phyloP scores from a whole-genome alignment of 352 stramenopile genomes.

The Elongisporangium prolatum region DNA sequence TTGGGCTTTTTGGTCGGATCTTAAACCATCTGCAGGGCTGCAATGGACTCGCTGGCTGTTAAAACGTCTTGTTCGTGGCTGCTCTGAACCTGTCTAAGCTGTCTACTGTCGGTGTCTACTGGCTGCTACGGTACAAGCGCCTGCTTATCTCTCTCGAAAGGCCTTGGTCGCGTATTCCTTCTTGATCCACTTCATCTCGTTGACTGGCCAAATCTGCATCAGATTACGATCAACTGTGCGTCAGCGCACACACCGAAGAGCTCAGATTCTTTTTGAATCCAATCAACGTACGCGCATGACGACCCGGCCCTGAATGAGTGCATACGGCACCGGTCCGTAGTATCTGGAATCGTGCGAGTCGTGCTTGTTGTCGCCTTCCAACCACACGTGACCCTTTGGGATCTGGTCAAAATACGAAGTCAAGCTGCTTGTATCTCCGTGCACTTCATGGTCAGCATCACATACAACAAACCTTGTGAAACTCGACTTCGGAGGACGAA shows the following conservation, averaged over 20 bases:
- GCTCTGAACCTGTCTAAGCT: neutral
- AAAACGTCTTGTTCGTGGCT: neutral
- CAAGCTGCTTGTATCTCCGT: neutral
- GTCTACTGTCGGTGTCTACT: neutral
- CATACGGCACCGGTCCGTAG: conserved; percentile 93
- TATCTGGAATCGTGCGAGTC: conserved; percentile 95
- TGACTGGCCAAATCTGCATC: conserved; percentile 73
- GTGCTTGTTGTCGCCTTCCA: conserved; percentile 96
- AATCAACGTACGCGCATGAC: conserved; percentile 71
- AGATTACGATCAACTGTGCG: neutral
- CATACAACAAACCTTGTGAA: conserved; percentile 44
- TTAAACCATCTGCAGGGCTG: too few relatives aligned
- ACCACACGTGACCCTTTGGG: conserved; percentile 92
- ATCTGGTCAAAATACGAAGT: conserved; percentile 24
- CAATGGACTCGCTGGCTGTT: neutral
- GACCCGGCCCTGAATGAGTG: conserved; percentile 88
- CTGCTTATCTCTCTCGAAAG: conserved; percentile 47
- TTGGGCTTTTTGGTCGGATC: too few relatives aligned
- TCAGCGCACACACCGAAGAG: conserved; percentile 1
- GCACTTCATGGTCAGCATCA: neutral
- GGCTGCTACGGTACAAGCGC: neutral
- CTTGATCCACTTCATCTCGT: conserved; percentile 60
- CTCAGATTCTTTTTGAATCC: neutral
- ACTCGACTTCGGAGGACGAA: conserved; percentile 69
- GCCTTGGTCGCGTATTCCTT: conserved; percentile 45